Evolutionary conservation across 768 basidiomycete genomes (phyloP), one percentile per base, ranked within the genome.

Genomic region (Leccinum disarticulatum): DNA sequence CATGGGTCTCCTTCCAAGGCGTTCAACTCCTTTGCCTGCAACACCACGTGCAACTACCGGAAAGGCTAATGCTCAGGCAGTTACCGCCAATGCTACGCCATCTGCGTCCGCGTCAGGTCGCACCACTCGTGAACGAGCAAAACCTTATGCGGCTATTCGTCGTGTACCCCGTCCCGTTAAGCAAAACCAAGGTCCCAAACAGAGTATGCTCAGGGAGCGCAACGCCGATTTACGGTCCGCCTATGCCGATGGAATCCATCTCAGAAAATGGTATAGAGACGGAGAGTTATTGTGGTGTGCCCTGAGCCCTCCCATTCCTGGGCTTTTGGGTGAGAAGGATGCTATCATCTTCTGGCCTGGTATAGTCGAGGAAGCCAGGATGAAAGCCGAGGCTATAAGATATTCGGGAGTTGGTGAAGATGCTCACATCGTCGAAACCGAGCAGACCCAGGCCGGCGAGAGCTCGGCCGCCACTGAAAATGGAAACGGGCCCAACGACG

Each of bases 331-430:
- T 1, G 70, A 74, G 17, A 76, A 75, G 17, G 77, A 80, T 52
- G 66, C 65, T n/a, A 88, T 93, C 62, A 67, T 73, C 27, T 87
- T 83, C 66, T 93, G 91, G 91, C 91, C 91, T 1, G 89, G 82
- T 1, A 66, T 91, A 22, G 80, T 93, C 8, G 80, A 86, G 17
- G 83, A 87, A 58, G 70, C 79, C 15, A 79, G 76, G 57, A 69
- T 88, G 55, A 83, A 80, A 66, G 75, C 79, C 3, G 72, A 77
- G 46, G 69, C 82, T 28, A 63, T 78, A 1, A 77, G 77, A 10
- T 68, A 72, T 43, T 57, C 59, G 7, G 17, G 58, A n/a, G 10
- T 58, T 51, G 57, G 52, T 13, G 63, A 55, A 25, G 28, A 19
- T n/a, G 25, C 35, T 46, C 52, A 15, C 1, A 19, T 6, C 28